Conservation (phyloP, 495 filamentous ascomycete species). For the Neurospora pannonica region DNA sequence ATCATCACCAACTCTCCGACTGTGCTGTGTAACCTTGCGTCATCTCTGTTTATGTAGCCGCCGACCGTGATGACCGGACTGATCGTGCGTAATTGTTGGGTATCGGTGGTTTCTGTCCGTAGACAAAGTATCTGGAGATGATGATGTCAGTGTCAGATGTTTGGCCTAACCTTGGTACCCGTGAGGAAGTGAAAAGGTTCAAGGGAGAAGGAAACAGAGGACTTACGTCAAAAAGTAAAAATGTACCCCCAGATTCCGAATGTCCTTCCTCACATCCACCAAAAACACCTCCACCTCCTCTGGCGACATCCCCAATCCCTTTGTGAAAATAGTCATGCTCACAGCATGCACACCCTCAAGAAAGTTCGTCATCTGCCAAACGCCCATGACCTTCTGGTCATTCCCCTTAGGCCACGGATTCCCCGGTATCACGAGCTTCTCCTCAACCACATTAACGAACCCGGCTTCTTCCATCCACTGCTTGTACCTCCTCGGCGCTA, state of each 20-base stretch:
- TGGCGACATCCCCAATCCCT: constrained; percentile 38
- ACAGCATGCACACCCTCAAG: constrained; percentile 38
- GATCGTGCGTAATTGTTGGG: background rate
- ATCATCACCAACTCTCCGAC: background rate
- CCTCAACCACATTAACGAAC: constrained; percentile 36
- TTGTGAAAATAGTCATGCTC: constrained; percentile 43
- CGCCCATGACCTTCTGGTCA: constrained; percentile 38
- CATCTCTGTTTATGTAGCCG: background rate
- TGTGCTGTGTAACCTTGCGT: background rate
- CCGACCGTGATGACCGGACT: background rate
- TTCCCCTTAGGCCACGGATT: constrained; percentile 43
- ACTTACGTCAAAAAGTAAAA: constrained; percentile 38
- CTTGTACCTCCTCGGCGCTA: constrained; percentile 14
- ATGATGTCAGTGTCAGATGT: background rate
- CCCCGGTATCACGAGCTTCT: constrained; percentile 37
- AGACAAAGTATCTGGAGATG: constrained; percentile 2
- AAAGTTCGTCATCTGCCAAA: constrained; percentile 29
- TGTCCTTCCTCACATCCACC: constrained; percentile 44
- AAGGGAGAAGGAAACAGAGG: background rate
- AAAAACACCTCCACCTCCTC: constrained; percentile 43
- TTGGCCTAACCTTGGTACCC: background rate
- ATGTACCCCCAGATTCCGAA: constrained; percentile 42
- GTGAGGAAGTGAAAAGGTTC: background rate
- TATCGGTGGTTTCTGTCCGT: constrained; percentile 4
- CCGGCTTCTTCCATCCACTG: constrained; percentile 27